Evolutionary conservation across 1,139 yeast species (phyloP).

Genomic region (Eremothecium gossypii): DNA sequence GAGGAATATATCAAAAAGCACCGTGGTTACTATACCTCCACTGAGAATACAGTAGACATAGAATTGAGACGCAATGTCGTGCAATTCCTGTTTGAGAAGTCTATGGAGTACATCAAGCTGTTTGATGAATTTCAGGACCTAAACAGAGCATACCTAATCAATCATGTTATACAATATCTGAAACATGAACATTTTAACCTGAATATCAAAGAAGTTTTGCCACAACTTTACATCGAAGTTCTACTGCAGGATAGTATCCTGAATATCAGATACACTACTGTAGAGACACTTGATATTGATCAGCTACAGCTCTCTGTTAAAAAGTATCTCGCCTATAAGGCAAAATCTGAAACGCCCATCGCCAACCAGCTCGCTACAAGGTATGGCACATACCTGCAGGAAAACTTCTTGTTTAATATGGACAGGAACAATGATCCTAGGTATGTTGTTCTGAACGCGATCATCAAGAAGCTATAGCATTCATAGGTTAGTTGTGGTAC

Average conservation of each 20-base stretch:
- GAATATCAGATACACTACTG: slow-evolving; percentile 48
- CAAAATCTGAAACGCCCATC: slow-evolving; percentile 32
- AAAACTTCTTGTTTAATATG: slow-evolving; percentile 26
- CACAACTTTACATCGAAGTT: slow-evolving; percentile 32
- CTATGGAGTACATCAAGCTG: slow-evolving; percentile 41
- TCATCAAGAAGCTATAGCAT: slow-evolving; percentile 26
- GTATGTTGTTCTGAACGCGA: slow-evolving; percentile 28
- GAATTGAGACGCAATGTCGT: slow-evolving; percentile 22
- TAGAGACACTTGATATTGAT: slow-evolving; percentile 35
- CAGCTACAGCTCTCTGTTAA: slow-evolving; percentile 61
- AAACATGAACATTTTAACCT: slow-evolving; percentile 25
- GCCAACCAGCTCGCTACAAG: slow-evolving; percentile 38
- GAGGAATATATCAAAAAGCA: slow-evolving; percentile 25
- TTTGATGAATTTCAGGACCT: slow-evolving; percentile 62
- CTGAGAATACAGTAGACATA: slow-evolving; percentile 19
- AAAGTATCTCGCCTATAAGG: slow-evolving; percentile 55
- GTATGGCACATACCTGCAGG: slow-evolving; percentile 37
- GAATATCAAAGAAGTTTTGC: slow-evolving; percentile 16
- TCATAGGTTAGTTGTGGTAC: no score
- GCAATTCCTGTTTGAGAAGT: slow-evolving; percentile 36
- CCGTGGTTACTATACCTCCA: slow-evolving; percentile 25
- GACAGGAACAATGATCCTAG: slow-evolving; percentile 26
- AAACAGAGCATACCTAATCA: slow-evolving; percentile 57
- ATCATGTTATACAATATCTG: slow-evolving; percentile 52
- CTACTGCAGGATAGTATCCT: slow-evolving; percentile 51